phyloP scores from a whole-genome alignment of 179 eudicot species.

The Beta macrorhiza region DNA sequence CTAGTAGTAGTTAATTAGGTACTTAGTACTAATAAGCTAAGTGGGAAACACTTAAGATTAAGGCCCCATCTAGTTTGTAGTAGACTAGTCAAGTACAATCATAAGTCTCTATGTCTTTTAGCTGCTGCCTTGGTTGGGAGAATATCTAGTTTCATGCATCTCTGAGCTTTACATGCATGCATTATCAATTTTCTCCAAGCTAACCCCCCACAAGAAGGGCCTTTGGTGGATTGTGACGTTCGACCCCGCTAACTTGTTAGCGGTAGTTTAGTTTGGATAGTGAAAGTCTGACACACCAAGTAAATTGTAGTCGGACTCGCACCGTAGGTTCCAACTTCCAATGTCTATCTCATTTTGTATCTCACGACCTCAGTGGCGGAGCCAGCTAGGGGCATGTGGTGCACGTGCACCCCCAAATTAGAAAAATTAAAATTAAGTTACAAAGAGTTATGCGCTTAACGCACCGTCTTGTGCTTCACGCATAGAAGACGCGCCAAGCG shows the following conservation, averaged over 20 bases:
- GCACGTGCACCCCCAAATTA: too few relatives aligned
- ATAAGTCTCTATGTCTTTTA: not conserved
- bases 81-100: conserved; percentile 14
- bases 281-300: not conserved
- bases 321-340: not conserved
- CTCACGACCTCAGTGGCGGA: not conserved
- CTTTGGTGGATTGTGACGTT: conserved; percentile 5
- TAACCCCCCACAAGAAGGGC: not conserved
- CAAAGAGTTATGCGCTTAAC: too few relatives aligned
- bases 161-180: not conserved
- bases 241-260: not conserved
- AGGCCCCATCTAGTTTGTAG: conserved; percentile 1
- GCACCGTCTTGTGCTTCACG: too few relatives aligned
- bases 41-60: conserved; percentile 1
- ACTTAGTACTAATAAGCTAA: not conserved
- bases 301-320: not conserved
- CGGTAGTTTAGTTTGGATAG: not conserved
- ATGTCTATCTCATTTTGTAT: not conserved
- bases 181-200: conserved; percentile 1
- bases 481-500: too few relatives aligned
- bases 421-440: too few relatives aligned
- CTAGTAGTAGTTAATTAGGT: not conserved
- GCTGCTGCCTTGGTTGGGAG: conserved; percentile 14
- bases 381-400: too few relatives aligned
- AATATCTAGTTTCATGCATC: conserved; percentile 13